Conservation (phyloP, 2,329 filamentous ascomycete species). For the Pestalotiopsis sp. region DNA sequence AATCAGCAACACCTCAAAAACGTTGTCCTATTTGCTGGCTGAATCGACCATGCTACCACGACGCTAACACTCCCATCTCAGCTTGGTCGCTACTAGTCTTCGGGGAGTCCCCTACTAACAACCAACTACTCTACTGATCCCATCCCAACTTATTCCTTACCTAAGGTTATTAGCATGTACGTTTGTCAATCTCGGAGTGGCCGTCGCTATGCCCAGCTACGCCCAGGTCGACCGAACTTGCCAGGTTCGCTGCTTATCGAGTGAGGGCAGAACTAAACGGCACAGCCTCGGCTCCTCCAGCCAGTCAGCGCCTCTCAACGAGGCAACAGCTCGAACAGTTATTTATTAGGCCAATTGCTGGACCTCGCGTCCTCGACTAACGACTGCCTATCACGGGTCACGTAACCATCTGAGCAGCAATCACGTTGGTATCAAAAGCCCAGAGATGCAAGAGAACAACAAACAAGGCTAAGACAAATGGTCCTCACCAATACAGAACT, state of each 20-base stretch:
- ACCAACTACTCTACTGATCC: neutral
- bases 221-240: neutral
- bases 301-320: neutral
- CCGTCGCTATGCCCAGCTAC: neutral
- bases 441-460: neutral
- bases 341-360: neutral
- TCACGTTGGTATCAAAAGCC: neutral
- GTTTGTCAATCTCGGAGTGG: neutral
- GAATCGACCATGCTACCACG: neutral
- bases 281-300: neutral
- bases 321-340: neutral
- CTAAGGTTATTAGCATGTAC: neutral
- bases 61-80: neutral
- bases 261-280: neutral
- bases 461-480: neutral
- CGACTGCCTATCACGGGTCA: neutral
- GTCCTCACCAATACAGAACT: neutral
- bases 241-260: neutral
- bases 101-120: neutral
- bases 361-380: neutral
- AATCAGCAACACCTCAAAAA: neutral
- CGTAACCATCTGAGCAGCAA: neutral
- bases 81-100: neutral
- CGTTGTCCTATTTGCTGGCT: neutral
- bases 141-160: neutral